Evolutionary conservation across 2,329 filamentous ascomycete species (phyloP).

Genomic region (Penicillium sp.): DNA sequence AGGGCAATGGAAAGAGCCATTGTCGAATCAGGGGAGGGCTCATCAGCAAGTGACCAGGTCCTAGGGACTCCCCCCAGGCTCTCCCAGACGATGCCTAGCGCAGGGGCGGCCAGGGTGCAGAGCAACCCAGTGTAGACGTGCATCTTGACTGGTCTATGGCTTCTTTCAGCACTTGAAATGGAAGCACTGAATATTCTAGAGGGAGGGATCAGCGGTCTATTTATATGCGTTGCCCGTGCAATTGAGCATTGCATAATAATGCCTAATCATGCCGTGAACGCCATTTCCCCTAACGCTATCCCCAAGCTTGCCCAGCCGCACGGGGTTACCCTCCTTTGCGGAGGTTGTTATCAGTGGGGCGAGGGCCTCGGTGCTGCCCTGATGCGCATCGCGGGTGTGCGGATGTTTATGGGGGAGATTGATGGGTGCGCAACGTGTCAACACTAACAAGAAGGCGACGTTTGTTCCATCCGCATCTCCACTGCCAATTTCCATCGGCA

Average conservation of each 20-base stretch:
- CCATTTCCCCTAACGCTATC: not conserved
- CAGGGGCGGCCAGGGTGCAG: constrained; percentile 19
- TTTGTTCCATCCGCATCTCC: not conserved
- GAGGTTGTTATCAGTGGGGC: constrained; percentile 8
- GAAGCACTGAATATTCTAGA: not conserved
- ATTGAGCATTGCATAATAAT: not conserved
- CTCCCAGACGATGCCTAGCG: constrained; percentile 20
- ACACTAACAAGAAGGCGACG: not conserved
- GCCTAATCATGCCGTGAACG: not conserved
- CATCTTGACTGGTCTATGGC: constrained; percentile 7
- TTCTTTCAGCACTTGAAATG: not conserved
- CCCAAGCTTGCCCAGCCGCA: constrained; percentile 1
- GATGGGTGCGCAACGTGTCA: not conserved
- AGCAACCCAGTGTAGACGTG: constrained; percentile 19
- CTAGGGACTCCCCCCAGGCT: constrained; percentile 15
- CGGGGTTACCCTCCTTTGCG: constrained; percentile 11
- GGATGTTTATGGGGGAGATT: not conserved
- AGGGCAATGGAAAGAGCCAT: constrained; percentile 23
- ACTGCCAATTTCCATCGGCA: not conserved
- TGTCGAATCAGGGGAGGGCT: constrained; percentile 14
- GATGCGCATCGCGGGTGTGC: not conserved
- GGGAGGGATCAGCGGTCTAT: constrained; percentile 7
- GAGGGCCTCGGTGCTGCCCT: not conserved
- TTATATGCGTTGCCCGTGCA: constrained; percentile 4
- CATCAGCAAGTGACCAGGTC: constrained; percentile 16